Base-by-base conservation (phyloP, 73 alveolate genomes). In the Tetrahymena thermophila region DNA sequence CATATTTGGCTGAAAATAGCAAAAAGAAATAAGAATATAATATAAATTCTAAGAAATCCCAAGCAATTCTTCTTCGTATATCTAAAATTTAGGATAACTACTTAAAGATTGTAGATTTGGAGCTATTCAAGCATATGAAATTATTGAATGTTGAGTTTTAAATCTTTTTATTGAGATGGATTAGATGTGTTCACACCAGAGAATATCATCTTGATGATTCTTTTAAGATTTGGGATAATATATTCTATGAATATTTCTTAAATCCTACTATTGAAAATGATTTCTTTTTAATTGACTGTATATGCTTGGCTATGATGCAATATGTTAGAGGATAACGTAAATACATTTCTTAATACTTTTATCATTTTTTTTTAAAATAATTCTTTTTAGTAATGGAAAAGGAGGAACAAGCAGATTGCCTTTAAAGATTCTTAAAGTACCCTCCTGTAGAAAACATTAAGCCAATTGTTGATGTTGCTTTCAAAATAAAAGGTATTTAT, bases 121-220 rank as follows among this genome's bases (percentile, higher is more conserved):
- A 94, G 40, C 35, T 95, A 93, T 95, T 95, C 89, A 95, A 94
- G 84, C 97, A 95, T 50, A 38, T 95, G 21, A 95, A 95, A 50
- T 95, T 95, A 31, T 85, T 95, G 35, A 34, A 95, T 55, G 97
- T 95, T 9, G 97, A 95, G 55, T 95, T 95, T 93, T 43, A 95
- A 89, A 95, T 95, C 71, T 95, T 95, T 55, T 35, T 95, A 40
- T 85, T 95, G 43, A 95, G 94, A 95, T 95, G 97, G 97, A 95
- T 95, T 85, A 95, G 97, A 85, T 95, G 97, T 89, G 94, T 95
- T 94, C 94, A 85, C 85, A 95, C 97, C n/a, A 85, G 97, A 43
- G 97, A 95, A 95, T 55, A 85, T 25, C 97, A 95, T 89, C 43
- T 95, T 35, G 37, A 85, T 8, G 95, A 95, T 56, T 95, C 97